Evolutionary conservation across 2,329 filamentous ascomycete species (phyloP).

Genomic region (Microdochium bolleyi): DNA sequence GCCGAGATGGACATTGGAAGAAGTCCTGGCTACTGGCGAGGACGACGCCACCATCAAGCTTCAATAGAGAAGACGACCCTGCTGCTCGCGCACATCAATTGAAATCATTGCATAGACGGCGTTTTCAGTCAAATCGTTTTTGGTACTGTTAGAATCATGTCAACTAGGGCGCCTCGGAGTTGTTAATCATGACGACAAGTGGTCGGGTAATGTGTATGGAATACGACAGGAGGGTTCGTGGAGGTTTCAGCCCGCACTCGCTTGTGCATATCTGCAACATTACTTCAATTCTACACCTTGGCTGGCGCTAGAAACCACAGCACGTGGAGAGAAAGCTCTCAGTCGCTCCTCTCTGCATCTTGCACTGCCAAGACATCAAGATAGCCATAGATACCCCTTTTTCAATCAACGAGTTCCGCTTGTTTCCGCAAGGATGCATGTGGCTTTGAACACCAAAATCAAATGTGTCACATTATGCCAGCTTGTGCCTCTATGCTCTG

Average conservation of each 20-base stretch:
- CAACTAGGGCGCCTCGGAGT: conserved; percentile 21
- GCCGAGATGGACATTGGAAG: conserved; percentile 78
- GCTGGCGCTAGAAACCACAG: not conserved
- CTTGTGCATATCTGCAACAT: not conserved
- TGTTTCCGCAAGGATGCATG: not conserved
- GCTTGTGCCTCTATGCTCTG: no score
- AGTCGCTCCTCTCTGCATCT: not conserved
- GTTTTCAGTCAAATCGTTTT: conserved; percentile 11
- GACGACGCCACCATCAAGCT: conserved; percentile 68
- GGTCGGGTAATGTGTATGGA: not conserved
- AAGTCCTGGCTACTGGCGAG: conserved; percentile 68
- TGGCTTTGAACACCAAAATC: no score
- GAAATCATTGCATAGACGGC: conserved; percentile 14
- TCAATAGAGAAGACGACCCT: conserved; percentile 35
- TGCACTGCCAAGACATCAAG: not conserved
- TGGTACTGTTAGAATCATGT: conserved; percentile 10
- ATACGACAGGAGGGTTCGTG: not conserved
- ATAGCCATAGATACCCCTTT: not conserved
- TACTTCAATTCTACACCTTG: not conserved
- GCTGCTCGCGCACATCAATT: conserved; percentile 5
- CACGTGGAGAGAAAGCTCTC: not conserved
- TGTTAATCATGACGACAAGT: conserved; percentile 8
- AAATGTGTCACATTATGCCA: no score
- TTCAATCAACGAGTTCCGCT: not conserved
- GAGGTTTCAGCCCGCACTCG: not conserved